A percentile compares a stretch with the other conserved stretches of the same genome.
Evolutionary conservation across 257 asterid species (phyloP).

Genomic region (Pogostemon cablin): DNA sequence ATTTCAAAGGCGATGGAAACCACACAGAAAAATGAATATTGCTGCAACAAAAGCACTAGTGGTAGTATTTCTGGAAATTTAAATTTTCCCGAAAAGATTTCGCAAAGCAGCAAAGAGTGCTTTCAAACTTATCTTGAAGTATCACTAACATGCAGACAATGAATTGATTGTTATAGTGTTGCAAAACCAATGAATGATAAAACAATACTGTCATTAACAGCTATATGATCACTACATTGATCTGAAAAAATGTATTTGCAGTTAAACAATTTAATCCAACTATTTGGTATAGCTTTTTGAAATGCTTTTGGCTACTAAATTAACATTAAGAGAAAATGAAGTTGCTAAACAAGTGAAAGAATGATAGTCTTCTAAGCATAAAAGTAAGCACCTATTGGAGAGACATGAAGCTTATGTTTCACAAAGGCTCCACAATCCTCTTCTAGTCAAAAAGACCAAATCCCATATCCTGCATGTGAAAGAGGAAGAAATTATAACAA

Average conservation of each 20-base stretch:
- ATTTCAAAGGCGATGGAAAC: no score
- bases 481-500: conserved; percentile 6
- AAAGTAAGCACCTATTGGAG: conserved; percentile 5
- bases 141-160: neutral
- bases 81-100: neutral
- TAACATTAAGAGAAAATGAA: neutral
- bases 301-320: conserved; percentile 8
- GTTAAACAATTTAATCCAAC: neutral
- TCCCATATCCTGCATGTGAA: conserved; percentile 31
- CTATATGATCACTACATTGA: neutral
- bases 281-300: conserved; percentile 2
- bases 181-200: neutral
- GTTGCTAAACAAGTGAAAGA: neutral
- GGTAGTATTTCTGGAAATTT: no score
- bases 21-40: no score
- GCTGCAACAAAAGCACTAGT: no score
- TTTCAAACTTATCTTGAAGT: no score
- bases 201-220: no score
- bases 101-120: neutral
- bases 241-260: neutral
- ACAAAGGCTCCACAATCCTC: neutral
- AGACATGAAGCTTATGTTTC: neutral
- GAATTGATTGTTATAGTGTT: neutral
- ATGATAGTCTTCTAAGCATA: neutral
- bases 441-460: conserved; percentile 34